phyloP scores from a whole-genome alignment of 331 rosid genomes.

The Saraca asoca region DNA sequence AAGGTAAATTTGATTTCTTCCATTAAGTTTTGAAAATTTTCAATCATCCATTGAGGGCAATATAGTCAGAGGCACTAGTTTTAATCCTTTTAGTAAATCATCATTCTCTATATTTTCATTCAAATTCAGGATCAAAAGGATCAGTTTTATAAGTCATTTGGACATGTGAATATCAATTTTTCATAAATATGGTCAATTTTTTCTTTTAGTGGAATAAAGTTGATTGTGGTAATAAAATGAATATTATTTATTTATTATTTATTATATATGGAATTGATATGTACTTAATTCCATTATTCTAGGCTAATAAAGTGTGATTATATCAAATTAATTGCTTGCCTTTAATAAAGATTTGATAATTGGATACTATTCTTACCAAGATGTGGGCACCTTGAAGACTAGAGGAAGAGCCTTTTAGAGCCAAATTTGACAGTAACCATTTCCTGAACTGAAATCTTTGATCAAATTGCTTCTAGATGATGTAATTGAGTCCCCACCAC shows the following conservation, averaged over 20 bases:
- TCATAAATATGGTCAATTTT: not conserved
- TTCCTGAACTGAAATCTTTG: not conserved
- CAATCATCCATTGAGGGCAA: not conserved
- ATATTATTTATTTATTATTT: too few relatives aligned
- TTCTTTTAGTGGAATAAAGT: too few relatives aligned
- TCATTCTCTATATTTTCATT: not conserved
- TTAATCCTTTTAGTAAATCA: not conserved
- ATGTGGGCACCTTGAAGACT: not conserved
- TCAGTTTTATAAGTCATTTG: not conserved
- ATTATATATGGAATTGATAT: too few relatives aligned
- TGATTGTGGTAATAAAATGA: too few relatives aligned
- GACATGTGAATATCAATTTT: not conserved
- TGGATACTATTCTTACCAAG: not conserved
- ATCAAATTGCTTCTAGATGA: not conserved
- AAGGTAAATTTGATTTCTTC: slow-evolving; percentile 29
- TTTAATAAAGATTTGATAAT: slow-evolving; percentile 17
- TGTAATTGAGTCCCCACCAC: slow-evolving; percentile 11
- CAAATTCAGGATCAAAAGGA: too few relatives aligned
- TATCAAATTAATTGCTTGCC: not conserved
- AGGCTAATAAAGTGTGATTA: not conserved
- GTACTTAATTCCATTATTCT: not conserved
- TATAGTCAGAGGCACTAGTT: not conserved
- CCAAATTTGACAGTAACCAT: not conserved
- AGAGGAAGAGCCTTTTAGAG: not conserved
- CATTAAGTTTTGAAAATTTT: not conserved